Conservation (phyloP, 2,329 filamentous ascomycete genomes). For the Fusarium sacchari region DNA sequence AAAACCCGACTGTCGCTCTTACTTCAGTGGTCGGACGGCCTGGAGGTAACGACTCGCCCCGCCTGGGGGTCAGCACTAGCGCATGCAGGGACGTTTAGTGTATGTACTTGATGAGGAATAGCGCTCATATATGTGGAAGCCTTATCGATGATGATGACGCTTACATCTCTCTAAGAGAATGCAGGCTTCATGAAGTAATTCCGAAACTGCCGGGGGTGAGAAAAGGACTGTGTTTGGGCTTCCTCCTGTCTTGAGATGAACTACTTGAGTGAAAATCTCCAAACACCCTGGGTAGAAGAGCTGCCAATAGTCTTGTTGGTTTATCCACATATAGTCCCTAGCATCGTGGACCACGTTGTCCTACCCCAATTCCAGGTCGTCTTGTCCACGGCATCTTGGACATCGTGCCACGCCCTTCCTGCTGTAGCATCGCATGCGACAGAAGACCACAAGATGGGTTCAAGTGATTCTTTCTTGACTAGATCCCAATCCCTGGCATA, state of each 20-base stretch:
- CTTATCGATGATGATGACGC: background rate
- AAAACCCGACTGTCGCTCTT: background rate
- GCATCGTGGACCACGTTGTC: background rate
- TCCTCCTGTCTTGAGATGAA: background rate
- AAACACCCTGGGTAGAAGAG: too few relatives aligned
- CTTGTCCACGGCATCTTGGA: background rate
- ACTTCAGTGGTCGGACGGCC: background rate
- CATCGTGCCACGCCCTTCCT: background rate
- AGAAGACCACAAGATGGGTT: background rate
- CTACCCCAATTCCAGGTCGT: background rate
- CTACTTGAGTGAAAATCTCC: background rate
- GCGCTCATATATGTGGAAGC: background rate
- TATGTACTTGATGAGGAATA: background rate
- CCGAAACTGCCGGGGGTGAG: background rate
- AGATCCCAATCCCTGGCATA: accelerated
- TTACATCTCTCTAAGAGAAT: background rate
- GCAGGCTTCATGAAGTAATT: background rate
- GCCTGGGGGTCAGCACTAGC: background rate
- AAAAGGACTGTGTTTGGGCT: too few relatives aligned
- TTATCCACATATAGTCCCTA: constrained; percentile 6
- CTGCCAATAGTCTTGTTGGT: background rate
- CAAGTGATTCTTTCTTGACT: background rate
- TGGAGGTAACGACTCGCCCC: background rate
- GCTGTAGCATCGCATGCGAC: background rate
- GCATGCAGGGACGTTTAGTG: background rate